These are phyloP conservation scores for Pseudophaeomoniella oleicola DNA, from an alignment of 2,329 filamentous ascomycete genomes.

Conservation along the genomic window DNA sequence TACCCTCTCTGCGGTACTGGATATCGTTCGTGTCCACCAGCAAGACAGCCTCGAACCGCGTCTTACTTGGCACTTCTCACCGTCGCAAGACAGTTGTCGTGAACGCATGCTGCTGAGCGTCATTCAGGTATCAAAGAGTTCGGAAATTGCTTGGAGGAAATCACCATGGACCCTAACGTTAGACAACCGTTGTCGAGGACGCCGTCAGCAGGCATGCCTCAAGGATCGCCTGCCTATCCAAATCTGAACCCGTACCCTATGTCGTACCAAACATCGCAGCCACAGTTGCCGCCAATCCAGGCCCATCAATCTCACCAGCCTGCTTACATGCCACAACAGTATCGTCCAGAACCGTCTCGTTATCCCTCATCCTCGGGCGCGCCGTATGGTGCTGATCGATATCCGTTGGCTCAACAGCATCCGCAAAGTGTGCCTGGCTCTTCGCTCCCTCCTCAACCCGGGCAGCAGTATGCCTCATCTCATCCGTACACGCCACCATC, in stretches of 20 bases:
- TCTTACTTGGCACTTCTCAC: no score
- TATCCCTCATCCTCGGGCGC: constrained; percentile 26
- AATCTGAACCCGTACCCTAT: neutral
- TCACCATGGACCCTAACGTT: neutral
- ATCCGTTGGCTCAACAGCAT: constrained; percentile 7
- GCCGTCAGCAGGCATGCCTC: neutral
- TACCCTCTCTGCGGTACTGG: neutral
- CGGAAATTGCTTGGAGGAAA: neutral
- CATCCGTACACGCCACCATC: constrained; percentile 36
- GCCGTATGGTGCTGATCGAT: constrained; percentile 13
- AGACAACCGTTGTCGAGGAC: neutral
- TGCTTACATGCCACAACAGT: constrained; percentile 17
- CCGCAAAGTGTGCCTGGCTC: constrained; percentile 27
- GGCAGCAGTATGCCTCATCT: constrained; percentile 22
- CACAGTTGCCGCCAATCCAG: neutral
- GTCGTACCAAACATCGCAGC: neutral
- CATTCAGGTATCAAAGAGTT: no score
- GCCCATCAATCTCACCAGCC: neutral
- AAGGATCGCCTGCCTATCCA: neutral
- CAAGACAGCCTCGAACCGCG: no score
- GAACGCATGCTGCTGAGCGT: no score
- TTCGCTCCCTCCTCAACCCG: constrained; percentile 26
- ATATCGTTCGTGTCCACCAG: neutral
- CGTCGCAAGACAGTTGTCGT: no score
- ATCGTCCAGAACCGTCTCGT: constrained; percentile 26